Conservation (phyloP, 2,329 filamentous ascomycete species). For the Mycosphaerella arachidis region DNA sequence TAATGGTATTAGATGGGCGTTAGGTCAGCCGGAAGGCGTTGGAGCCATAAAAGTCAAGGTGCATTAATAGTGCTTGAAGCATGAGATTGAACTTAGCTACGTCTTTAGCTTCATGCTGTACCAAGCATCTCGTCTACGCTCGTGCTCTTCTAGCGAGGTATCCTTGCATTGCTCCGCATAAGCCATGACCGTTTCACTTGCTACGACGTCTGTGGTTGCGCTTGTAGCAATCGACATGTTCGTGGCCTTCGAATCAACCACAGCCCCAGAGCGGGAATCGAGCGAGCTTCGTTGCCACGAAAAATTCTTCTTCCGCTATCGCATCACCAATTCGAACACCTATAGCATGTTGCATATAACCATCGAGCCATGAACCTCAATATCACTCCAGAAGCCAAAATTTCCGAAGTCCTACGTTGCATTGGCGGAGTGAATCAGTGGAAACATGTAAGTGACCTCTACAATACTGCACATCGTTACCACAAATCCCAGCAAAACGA, state of each 20-base stretch:
- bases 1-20: slow-evolving; percentile 42
- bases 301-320: too few relatives aligned
- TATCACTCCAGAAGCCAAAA: too few relatives aligned
- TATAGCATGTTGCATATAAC: too few relatives aligned
- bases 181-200: background rate
- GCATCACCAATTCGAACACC: too few relatives aligned
- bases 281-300: slow-evolving; percentile 24
- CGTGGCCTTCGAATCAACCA: background rate
- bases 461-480: too few relatives aligned
- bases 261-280: background rate
- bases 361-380: too few relatives aligned
- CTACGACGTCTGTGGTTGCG: background rate
- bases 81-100: background rate
- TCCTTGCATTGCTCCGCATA: background rate
- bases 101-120: background rate
- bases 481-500: too few relatives aligned
- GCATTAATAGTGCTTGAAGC: background rate
- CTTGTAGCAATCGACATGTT: background rate
- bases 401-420: too few relatives aligned
- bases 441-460: too few relatives aligned
- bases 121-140: background rate
- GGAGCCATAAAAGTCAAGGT: slow-evolving; percentile 10
- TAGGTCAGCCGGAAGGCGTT: slow-evolving; percentile 11
- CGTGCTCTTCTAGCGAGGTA: background rate
- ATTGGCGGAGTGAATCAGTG: too few relatives aligned